phyloP scores from a whole-genome alignment of 164 flowering plant genomes.

The Sextonia rubra region DNA sequence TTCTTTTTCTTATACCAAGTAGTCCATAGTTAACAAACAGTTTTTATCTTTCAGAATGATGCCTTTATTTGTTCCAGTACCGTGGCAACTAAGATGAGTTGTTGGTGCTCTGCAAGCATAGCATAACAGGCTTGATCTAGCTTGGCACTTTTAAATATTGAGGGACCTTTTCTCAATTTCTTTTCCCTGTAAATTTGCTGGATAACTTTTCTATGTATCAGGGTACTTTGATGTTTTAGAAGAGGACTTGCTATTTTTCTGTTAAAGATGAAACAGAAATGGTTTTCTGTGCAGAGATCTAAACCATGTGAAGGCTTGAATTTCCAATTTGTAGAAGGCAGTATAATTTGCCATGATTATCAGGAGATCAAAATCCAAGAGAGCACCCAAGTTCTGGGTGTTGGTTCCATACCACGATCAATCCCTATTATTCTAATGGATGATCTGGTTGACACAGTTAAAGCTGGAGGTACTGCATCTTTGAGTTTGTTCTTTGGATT shows the following conservation, averaged over 20 bases:
- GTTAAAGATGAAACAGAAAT: neutral
- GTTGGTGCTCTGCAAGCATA: neutral
- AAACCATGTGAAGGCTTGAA: conserved; percentile 63
- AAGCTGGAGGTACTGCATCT: conserved; percentile 79
- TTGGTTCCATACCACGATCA: conserved; percentile 98
- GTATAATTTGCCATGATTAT: conserved; percentile 75
- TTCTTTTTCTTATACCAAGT: neutral
- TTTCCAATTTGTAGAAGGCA: conserved; percentile 57
- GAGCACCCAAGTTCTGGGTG: conserved; percentile 79
- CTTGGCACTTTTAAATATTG: neutral
- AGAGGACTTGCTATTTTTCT: neutral
- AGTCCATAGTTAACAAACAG: neutral
- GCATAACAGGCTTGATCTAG: neutral
- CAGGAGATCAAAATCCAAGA: conserved; percentile 99
- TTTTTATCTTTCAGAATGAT: neutral
- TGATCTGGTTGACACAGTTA: conserved; percentile 94
- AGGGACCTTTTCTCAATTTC: neutral
- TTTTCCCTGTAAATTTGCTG: neutral
- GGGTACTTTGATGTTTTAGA: neutral
- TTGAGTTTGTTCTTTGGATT: neutral
- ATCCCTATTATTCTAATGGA: conserved; percentile 74
- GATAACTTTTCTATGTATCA: neutral
- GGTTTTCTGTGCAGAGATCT: conserved; percentile 35
- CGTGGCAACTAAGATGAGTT: neutral
- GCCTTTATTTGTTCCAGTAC: neutral